These are phyloP conservation scores for Leucoagaricus sp. DNA, from an alignment of 1,284 basidiomycete genomes.

Conservation along the genomic window DNA sequence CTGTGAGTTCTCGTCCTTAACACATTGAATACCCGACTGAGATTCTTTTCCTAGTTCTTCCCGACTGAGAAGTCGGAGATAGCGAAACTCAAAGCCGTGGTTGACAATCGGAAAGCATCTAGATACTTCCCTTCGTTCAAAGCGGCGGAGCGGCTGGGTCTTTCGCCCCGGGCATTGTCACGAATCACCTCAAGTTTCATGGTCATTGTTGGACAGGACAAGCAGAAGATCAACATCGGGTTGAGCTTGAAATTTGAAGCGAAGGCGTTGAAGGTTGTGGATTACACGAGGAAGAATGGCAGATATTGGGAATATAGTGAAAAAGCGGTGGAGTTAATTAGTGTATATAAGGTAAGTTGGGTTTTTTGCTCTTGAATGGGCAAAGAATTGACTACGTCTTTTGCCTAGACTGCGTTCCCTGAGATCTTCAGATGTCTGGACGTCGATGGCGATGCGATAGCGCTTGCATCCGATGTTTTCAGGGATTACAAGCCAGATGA, in stretches of 20 bases:
- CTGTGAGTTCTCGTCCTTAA: constrained; percentile 50
- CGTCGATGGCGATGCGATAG: constrained; percentile 58
- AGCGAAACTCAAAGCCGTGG: constrained; percentile 72
- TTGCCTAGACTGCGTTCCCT: constrained; percentile 66
- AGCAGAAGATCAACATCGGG: constrained; percentile 89
- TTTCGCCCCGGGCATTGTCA: constrained; percentile 78
- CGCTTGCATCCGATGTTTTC: constrained; percentile 76
- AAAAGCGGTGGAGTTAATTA: constrained; percentile 80
- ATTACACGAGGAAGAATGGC: constrained; percentile 87
- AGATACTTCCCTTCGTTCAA: constrained; percentile 80
- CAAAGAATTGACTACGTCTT: constrained; percentile 10
- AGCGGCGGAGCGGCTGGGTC: constrained; percentile 68
- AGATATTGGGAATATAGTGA: constrained; percentile 94
- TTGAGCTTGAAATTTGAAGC: constrained; percentile 96
- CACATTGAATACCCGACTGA: no score
- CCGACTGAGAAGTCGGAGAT: constrained; percentile 80
- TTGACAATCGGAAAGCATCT: constrained; percentile 53
- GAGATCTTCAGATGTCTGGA: constrained; percentile 53
- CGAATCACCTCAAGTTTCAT: constrained; percentile 94
- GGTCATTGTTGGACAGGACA: constrained; percentile 67
- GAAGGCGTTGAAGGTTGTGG: constrained; percentile 94
- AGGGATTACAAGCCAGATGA: constrained; percentile 64
- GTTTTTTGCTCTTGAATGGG: not conserved
- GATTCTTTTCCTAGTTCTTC: constrained; percentile 70
- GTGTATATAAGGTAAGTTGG: constrained; percentile 78